Base-by-base conservation (phyloP, 2,329 filamentous ascomycete genomes). In the Magnaporthiopsis rhizophila region DNA sequence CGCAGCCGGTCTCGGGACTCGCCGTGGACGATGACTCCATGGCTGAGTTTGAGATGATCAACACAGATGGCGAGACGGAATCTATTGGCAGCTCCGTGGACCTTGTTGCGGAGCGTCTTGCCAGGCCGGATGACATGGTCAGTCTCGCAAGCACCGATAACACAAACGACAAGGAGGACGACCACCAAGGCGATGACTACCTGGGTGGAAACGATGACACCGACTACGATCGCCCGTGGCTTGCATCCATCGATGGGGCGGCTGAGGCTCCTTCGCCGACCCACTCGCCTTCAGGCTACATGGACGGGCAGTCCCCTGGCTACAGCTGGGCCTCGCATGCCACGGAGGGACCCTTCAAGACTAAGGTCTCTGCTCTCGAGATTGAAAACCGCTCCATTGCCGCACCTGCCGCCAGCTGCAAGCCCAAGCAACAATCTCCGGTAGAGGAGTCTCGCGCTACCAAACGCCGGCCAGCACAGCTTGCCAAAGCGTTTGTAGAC, bases 31-130 rank as follows among this genome's bases (percentile, higher is more conserved):
- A 89, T 81, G 64, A 90, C 84, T 2, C 85, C 86, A 69, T 88
- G 86, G 3, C 83, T 79, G 28, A 89, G 65, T 87, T 83, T 72
- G 84, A 86, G 70, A 74, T 86, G 61, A 81, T 87, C 71, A 76
- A 77, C 64, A 81, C 79, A 64, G 83, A 86, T 67, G 80, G 77
- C 67, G 81, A 83, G 71, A 63, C 62, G n/a, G 62, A 63, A 32
- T 82, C 80, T 67, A 80, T 83, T 1, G 59, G 64, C 36, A 71
- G 68, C 63, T 69, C 67, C 4, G 59, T 66, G 62, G 67, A 70
- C 59, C 64, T 71, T 28, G 45, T 53, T n/a, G 45, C 45, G 45
- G 45, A 53, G 45, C 45, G 45, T 24, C 69, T 69, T 65, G 70
- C 62, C 59, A 66, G 59, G 61, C 70, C 68, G 8, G 70, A 71